Evolutionary conservation across 2,329 filamentous ascomycete genomes (phyloP), one percentile per base, ranked within the genome.

Genomic region (Stromatinia cepivora): DNA sequence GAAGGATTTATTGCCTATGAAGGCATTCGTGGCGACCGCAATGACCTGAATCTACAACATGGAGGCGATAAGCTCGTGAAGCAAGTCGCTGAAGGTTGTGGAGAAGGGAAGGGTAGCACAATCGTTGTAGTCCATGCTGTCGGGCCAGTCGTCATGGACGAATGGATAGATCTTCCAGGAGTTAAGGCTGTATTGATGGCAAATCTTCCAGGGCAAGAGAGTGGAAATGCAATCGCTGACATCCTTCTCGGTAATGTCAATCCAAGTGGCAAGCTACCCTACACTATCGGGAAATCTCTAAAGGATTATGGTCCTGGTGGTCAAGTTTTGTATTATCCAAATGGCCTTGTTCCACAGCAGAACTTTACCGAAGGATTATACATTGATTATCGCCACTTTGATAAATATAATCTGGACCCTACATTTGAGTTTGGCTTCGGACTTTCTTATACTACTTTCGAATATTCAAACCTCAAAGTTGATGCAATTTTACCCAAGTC

Each of bases 361-460:
- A 89, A 92, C 72, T 97, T 95, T 78, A 85, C 84, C 0, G 92
- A 97, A 77, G 92, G 92, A 0, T 81, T 97, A 0, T 94, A 94
- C 77, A 89, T 96, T 73, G 94, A 97, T 81, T 97, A 97, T 81
- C 89, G 93, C 17, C 87, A 94, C 79, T 94, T 97, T 74, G 93
- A 97, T 82, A 92, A 90, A 77, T 80, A 90, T 67, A 83, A 84
- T 69, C 89, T 95, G 70, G 83, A 84, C 7, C 94, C 94, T 0
- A 90, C 91, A 0, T 97, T 90, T 77, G 91, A 92, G 59, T 97
- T 97, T 75, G 94, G 94, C 0, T 94, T 89, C 71, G 94, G 94
- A 0, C 84, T 97, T 1, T 88, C 86, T 2, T 91, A 91, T 80
- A 90, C 86, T 4, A 84, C 80, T 0, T 92, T 88, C 77, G 80